Percentiles rank a stretch among this genome's conserved stretches.
These are phyloP conservation scores for Henckelia pumila DNA, from an alignment of 257 asterid species.

Conservation along the genomic window DNA sequence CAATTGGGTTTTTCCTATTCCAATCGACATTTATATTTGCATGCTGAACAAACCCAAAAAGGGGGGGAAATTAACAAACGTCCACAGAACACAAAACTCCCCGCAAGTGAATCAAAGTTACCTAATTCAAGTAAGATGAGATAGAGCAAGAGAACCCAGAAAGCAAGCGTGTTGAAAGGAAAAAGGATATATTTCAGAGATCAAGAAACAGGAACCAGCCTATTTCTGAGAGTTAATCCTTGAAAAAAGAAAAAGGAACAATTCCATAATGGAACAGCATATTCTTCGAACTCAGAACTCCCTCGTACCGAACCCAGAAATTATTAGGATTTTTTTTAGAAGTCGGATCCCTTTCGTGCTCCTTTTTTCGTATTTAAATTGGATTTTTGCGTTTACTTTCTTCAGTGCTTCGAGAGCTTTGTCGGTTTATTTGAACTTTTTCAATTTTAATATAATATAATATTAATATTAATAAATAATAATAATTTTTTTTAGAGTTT, in stretches of 20 bases:
- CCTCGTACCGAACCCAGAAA: not conserved
- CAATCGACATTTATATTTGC: not conserved
- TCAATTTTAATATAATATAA: no score
- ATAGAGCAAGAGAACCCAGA: not conserved
- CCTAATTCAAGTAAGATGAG: not conserved
- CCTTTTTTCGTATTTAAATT: no score
- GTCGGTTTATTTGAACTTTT: no score
- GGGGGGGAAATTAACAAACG: not conserved
- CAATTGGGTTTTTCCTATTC: not conserved
- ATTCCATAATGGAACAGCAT: not conserved
- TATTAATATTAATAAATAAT: no score
- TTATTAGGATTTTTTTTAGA: no score
- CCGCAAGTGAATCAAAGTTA: not conserved
- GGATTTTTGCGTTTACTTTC: no score
- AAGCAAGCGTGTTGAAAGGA: not conserved
- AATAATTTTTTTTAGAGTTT: no score
- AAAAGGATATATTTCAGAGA: not conserved
- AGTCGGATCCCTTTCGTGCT: no score
- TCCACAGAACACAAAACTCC: not conserved
- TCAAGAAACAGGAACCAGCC: not conserved
- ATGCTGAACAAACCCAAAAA: not conserved
- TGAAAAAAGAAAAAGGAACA: not conserved
- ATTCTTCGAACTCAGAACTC: not conserved
- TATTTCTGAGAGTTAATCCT: not conserved
- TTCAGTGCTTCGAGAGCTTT: no score